Base-by-base conservation (phyloP, 2,329 filamentous ascomycete species). In the Neurospora sp. region DNA sequence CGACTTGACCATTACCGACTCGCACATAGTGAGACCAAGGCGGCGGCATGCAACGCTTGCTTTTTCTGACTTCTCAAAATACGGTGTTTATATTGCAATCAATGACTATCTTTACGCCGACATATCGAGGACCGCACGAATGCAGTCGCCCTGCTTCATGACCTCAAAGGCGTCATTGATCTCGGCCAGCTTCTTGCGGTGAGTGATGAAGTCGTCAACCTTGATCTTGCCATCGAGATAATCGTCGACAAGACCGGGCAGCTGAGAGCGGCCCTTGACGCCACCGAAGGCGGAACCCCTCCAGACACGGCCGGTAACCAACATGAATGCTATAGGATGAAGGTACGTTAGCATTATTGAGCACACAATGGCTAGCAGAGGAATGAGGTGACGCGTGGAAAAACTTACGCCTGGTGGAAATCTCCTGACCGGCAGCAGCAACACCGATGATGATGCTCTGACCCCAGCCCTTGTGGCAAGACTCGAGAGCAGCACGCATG, bases 401-500 rank as follows among this genome's bases (percentile, higher is more conserved):
- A 41, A 70, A 89, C 92, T 86, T 85, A 97, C 93, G 94, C 81
- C 95, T 87, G 68, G 95, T 98, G 74, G 90, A 86, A 76, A 98
- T 98, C 84, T 98, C 95, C 83, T 97, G 94, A 68, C 95, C 95
- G 71, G 95, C 95, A 75, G 95, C 95, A 72, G 95, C 95, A 74
- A 99, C 96, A 81, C 96, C 96, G 77, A 99, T 99, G 81, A 99
- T 89, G 81, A 99, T 97, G 79, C 92, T 96, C 86, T 97, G 89
- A 77, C 96, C 96, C 96, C 96, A 99, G 67, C 96, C 96, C 88
- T 99, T 99, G 86, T 99, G 96, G 85, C 94, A 98, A 67, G 96
- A 94, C 85, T 99, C 95, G 71, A 99, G 89, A 52, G 96, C 96
- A 68, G 92, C 91, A 73, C 96, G 88, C 96, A 97, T 99, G 69